Evolutionary conservation across 2,329 filamentous ascomycete species (phyloP).

Genomic region (Exophiala viscosa): DNA sequence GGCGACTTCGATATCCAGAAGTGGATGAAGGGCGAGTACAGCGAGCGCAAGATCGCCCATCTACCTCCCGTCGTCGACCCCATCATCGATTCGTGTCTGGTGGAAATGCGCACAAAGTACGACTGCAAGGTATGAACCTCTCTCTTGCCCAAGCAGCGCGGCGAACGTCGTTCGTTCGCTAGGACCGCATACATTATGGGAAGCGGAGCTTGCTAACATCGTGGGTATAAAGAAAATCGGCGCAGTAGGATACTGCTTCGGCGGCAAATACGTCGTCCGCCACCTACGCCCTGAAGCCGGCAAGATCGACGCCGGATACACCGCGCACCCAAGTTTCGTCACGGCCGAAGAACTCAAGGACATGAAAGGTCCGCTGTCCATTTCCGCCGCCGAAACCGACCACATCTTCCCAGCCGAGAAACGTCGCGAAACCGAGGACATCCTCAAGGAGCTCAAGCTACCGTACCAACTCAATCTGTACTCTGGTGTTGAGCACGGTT

Average conservation of each 20-base stretch:
- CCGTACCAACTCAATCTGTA: constrained; percentile 76
- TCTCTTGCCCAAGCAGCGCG: too few species aligned
- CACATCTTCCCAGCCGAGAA: constrained; percentile 62
- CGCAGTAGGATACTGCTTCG: constrained; percentile 33
- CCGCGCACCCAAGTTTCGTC: constrained; percentile 75
- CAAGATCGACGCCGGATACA: constrained; percentile 64
- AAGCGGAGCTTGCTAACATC: constrained; percentile 4
- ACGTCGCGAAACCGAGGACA: constrained; percentile 63
- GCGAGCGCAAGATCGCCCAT: constrained; percentile 34
- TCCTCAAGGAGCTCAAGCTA: constrained; percentile 53
- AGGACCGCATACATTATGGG: neutral
- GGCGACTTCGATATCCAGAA: constrained; percentile 48
- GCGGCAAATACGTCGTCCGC: constrained; percentile 61
- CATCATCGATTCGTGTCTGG: constrained; percentile 47
- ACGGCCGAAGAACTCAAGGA: constrained; percentile 61
- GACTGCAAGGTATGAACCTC: constrained; percentile 27
- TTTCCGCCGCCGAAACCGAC: constrained; percentile 62
- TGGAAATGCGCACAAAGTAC: constrained; percentile 33
- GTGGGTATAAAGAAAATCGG: constrained; percentile 27
- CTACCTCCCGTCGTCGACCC: constrained; percentile 48
- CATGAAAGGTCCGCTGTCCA: constrained; percentile 65
- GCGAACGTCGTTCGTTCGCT: too few species aligned
- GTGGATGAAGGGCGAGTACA: constrained; percentile 44
- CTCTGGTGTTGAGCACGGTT: constrained; percentile 69
- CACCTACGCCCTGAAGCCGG: constrained; percentile 59